Conservation (phyloP, 2,329 filamentous ascomycete genomes). For the Alternaria hordeiaustralica region DNA sequence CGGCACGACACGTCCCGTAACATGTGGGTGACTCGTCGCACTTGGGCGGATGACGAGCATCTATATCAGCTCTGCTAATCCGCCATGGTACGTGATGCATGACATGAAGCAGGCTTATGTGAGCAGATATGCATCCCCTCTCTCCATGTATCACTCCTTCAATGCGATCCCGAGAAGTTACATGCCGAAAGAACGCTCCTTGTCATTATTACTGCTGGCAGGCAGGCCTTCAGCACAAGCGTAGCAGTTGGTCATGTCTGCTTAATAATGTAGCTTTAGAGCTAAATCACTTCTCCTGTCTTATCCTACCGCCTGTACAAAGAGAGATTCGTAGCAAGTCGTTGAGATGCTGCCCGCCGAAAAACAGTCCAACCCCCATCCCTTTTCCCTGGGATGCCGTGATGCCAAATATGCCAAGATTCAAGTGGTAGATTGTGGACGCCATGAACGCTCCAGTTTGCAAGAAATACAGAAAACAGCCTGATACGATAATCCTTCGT, state of each 20-base stretch:
- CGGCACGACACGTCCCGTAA: background rate
- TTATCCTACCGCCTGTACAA: conserved; percentile 19
- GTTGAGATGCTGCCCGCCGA: conserved; percentile 16
- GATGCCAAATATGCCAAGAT: conserved; percentile 15
- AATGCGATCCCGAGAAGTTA: background rate
- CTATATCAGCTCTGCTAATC: background rate
- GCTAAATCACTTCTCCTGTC: background rate
- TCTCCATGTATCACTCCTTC: background rate
- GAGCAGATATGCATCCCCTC: background rate
- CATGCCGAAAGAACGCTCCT: background rate
- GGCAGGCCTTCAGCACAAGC: background rate
- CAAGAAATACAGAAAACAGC: conserved; percentile 3
- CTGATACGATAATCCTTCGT: conserved; percentile 4
- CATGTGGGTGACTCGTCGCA: background rate
- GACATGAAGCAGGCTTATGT: background rate
- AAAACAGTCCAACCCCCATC: conserved; percentile 2
- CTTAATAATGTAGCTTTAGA: background rate
- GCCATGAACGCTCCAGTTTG: conserved; percentile 9
- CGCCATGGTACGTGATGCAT: background rate
- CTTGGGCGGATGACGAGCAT: background rate
- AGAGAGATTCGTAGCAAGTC: conserved; percentile 20
- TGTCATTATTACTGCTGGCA: conserved; percentile 3
- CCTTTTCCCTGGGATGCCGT: conserved; percentile 5
- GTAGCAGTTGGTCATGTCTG: background rate
- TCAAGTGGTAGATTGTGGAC: conserved; percentile 1